phyloP scores from a whole-genome alignment of 208 protist genomes.

The Leishmania turanica region DNA sequence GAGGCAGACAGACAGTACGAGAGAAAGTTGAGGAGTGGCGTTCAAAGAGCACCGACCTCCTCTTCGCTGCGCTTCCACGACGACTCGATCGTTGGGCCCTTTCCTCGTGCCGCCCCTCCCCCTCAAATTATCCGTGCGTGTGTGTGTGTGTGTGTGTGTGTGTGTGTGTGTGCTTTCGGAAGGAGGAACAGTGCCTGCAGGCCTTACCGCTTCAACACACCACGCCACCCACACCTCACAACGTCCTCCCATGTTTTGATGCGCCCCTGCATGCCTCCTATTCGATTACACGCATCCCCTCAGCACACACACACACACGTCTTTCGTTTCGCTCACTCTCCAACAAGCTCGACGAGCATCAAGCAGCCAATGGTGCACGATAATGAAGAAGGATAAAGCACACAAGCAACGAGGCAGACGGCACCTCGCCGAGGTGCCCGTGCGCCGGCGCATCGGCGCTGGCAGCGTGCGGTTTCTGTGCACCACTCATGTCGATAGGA shows the following conservation, averaged over 20 bases:
- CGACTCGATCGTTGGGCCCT: neutral
- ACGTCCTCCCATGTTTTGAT: neutral
- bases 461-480: neutral
- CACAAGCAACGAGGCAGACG: neutral
- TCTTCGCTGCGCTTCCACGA: neutral
- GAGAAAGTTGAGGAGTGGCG: neutral
- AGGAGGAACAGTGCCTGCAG: neutral
- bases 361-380: neutral
- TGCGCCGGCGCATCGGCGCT: neutral
- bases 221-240: neutral
- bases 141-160: neutral
- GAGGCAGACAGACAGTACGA: neutral
- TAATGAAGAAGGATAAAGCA: neutral
- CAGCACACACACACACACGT: neutral
- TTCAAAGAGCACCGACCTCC: neutral
- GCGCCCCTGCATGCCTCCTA: neutral
- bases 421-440: neutral
- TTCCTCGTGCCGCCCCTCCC: neutral
- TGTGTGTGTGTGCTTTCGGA: neutral
- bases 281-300: neutral
- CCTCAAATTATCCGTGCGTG: neutral
- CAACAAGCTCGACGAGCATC: neutral
- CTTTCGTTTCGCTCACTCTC: neutral
- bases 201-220: neutral
- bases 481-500: slow-evolving; percentile 2